Conservation (phyloP, 495 filamentous ascomycete species). For the Amphirosellinia nigrospora region DNA sequence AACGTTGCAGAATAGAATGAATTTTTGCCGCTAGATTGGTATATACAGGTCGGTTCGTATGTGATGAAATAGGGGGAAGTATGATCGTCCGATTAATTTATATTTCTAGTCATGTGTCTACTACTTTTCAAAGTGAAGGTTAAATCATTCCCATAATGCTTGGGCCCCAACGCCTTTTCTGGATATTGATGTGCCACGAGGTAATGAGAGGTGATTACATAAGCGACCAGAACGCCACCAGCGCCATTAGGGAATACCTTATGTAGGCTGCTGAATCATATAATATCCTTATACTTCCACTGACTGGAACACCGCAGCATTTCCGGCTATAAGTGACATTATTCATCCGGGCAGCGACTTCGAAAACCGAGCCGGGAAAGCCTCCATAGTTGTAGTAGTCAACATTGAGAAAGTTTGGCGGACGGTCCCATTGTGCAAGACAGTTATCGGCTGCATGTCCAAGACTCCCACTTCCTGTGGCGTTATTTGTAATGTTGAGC, state of each 20-base stretch:
- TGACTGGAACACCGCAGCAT: conserved; percentile 68
- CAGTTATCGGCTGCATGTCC: conserved; percentile 73
- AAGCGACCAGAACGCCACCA: conserved; percentile 8
- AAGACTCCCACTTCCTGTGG: conserved; percentile 69
- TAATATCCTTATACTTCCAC: background rate
- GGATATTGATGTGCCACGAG: background rate
- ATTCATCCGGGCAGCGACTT: conserved; percentile 85
- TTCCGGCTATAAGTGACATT: conserved; percentile 77
- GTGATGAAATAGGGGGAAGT: background rate
- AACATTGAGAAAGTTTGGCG: conserved; percentile 87
- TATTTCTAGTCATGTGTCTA: background rate
- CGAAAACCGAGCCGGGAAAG: conserved; percentile 80
- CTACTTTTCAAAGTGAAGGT: background rate
- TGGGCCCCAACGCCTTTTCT: background rate
- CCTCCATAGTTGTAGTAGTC: conserved; percentile 84
- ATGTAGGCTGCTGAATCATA: background rate
- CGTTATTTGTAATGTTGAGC: conserved; percentile 73
- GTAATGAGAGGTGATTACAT: background rate
- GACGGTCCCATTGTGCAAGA: conserved; percentile 67
- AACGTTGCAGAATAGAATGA: background rate
- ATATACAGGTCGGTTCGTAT: background rate
- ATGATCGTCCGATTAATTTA: background rate
- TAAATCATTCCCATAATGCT: background rate
- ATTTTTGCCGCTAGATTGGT: too few species aligned
- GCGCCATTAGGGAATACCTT: background rate